These are phyloP conservation scores for Triticum dicoccoides DNA, from an alignment of 176 grass and related monocot genomes.

Conservation along the genomic window DNA sequence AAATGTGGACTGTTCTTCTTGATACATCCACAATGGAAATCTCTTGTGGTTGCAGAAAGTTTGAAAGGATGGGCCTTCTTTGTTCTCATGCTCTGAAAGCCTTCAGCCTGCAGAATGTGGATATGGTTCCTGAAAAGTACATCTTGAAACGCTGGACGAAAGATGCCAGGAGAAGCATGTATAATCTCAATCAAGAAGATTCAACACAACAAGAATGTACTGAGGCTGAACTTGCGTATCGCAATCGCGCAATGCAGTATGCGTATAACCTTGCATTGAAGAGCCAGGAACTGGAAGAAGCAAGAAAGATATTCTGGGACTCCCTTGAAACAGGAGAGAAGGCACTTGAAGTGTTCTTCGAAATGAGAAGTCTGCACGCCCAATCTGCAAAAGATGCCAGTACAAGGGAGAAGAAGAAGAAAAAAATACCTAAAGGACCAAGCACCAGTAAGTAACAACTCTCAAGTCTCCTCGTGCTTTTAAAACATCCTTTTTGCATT, in stretches of 20 bases:
- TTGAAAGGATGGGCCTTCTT: conserved; percentile 78
- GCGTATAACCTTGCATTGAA: conserved; percentile 66
- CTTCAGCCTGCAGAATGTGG: conserved; percentile 77
- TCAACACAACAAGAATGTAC: conserved; percentile 58
- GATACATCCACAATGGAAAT: conserved; percentile 72
- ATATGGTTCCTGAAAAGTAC: conserved; percentile 75
- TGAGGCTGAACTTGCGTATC: conserved; percentile 73
- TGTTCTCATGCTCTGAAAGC: conserved; percentile 80
- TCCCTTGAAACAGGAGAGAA: conserved; percentile 78
- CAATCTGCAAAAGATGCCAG: conserved; percentile 64
- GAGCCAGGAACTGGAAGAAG: conserved; percentile 71
- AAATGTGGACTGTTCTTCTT: conserved; percentile 60
- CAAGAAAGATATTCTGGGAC: conserved; percentile 83
- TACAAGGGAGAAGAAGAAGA: conserved; percentile 59
- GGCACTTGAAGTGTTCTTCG: conserved; percentile 72
- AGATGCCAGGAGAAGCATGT: conserved; percentile 71
- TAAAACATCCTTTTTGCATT: conserved; percentile 30
- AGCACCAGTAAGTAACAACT: conserved; percentile 54
- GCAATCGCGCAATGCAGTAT: conserved; percentile 64
- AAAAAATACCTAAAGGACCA: conserved; percentile 48
- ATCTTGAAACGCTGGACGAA: conserved; percentile 85
- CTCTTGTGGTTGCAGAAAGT: conserved; percentile 70
- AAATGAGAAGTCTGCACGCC: conserved; percentile 62
- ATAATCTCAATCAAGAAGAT: conserved; percentile 66
- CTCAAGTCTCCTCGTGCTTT: conserved; percentile 24